These are phyloP conservation scores for Kodamaea kaohsiungensis DNA, from an alignment of 805 yeast genomes.

Conservation along the genomic window DNA sequence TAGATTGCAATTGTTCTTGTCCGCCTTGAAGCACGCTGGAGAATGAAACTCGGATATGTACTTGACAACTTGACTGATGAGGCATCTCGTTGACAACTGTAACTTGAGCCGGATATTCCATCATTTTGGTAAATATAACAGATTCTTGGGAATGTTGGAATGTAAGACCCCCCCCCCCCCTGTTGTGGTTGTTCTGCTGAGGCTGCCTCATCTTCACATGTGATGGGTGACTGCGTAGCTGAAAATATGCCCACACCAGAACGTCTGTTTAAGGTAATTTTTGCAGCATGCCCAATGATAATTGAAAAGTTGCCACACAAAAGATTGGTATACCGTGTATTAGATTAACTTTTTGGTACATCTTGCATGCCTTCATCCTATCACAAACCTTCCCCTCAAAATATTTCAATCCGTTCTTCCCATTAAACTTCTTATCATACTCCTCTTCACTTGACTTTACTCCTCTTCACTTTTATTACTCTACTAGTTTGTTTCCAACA, in stretches of 20 bases:
- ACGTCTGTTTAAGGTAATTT: background rate
- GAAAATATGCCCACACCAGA: too few relatives aligned
- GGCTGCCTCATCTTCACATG: background rate
- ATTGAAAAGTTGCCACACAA: background rate
- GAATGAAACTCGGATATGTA: background rate
- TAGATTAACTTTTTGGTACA: too few relatives aligned
- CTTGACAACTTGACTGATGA: background rate
- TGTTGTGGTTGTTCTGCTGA: background rate
- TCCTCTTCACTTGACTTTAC: background rate
- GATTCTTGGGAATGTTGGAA: background rate
- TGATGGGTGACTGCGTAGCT: too few relatives aligned
- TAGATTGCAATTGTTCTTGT: background rate
- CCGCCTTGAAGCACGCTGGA: background rate
- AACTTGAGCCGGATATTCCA: background rate
- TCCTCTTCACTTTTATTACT: too few relatives aligned
- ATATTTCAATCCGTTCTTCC: background rate
- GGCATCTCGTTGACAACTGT: background rate
- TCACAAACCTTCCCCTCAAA: background rate
- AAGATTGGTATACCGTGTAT: background rate
- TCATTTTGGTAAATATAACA: background rate
- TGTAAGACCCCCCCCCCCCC: background rate
- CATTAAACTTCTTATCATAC: background rate
- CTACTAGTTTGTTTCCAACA: background rate
- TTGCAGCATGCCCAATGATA: background rate
- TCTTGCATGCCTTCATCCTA: too few relatives aligned